Percentiles rank a stretch among this genome's conserved stretches.
Conservation (phyloP, 257 asterid genomes). For the Prunella vulgaris region DNA sequence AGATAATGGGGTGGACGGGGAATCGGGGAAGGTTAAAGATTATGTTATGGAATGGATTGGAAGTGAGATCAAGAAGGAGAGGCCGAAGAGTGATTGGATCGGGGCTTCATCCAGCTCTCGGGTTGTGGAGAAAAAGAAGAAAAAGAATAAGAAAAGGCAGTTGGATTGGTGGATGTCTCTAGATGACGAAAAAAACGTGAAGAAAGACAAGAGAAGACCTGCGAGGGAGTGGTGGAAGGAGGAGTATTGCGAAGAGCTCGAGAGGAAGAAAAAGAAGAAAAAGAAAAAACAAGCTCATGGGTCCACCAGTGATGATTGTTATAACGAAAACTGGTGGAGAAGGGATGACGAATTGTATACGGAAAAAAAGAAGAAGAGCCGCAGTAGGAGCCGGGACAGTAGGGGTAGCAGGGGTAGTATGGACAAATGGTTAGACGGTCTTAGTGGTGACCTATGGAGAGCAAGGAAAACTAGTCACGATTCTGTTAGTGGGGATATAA, state of each 20-base stretch:
- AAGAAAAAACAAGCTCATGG: slow-evolving; percentile 48
- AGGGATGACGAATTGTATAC: slow-evolving; percentile 52
- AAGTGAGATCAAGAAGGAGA: slow-evolving; percentile 86
- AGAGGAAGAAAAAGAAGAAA: slow-evolving; percentile 78
- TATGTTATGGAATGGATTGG: slow-evolving; percentile 98
- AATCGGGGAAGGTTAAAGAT: slow-evolving; percentile 68
- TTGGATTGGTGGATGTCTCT: slow-evolving; percentile 94
- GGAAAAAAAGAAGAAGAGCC: slow-evolving; percentile 56
- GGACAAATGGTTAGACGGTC: slow-evolving; percentile 94
- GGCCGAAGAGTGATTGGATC: slow-evolving; percentile 73
- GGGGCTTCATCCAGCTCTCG: slow-evolving; percentile 60
- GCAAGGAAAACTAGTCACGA: slow-evolving; percentile 63
- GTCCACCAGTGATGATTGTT: slow-evolving; percentile 48
- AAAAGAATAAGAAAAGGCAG: slow-evolving; percentile 48
- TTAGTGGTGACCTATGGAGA: slow-evolving; percentile 82
- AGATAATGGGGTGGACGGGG: slow-evolving; percentile 50
- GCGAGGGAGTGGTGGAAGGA: slow-evolving; percentile 99
- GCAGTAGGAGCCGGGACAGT: slow-evolving; percentile 50
- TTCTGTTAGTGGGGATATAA: slow-evolving; percentile 74
- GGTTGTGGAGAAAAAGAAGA: slow-evolving; percentile 47
- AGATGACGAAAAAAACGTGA: slow-evolving; percentile 67
- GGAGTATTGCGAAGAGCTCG: slow-evolving; percentile 94
- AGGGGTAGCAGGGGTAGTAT: slow-evolving; percentile 50
- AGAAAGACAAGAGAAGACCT: slow-evolving; percentile 84
- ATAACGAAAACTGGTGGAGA: slow-evolving; percentile 52